Percentiles rank a stretch among this genome's conserved stretches.
Evolutionary conservation across 768 basidiomycete genomes (phyloP).

Genomic region (Clitopilus hobsonii): DNA sequence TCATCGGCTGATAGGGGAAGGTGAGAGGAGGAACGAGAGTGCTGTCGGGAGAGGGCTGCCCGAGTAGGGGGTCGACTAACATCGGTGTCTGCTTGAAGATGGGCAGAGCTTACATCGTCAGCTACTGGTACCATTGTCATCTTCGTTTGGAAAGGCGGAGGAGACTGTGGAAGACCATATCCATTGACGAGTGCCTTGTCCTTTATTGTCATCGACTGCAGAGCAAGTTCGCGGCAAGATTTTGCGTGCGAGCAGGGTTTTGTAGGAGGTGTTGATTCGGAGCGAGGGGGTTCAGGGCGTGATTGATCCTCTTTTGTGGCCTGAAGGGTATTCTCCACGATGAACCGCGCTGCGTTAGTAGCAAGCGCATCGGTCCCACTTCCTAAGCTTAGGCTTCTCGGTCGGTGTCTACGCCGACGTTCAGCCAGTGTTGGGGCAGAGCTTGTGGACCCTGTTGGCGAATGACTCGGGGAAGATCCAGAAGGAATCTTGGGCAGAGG

Average conservation of each 20-base stretch:
- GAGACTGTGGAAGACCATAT: constrained; percentile 8
- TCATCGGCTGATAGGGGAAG: background rate
- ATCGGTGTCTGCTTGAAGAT: background rate
- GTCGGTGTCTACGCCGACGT: constrained; percentile 9
- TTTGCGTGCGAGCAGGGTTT: background rate
- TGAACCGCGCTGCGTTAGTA: background rate
- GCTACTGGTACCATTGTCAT: background rate
- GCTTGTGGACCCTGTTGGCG: background rate
- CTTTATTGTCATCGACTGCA: background rate
- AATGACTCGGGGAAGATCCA: background rate
- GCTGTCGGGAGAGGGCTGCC: background rate
- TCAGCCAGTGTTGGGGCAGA: constrained; percentile 6
- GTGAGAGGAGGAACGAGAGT: constrained; percentile 4
- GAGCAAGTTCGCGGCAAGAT: background rate
- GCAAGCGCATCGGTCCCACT: background rate
- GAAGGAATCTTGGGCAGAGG: background rate
- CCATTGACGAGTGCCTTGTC: constrained; percentile 2
- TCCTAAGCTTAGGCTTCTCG: constrained; percentile 13
- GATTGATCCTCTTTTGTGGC: background rate
- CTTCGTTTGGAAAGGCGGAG: constrained; percentile 10
- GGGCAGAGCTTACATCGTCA: background rate
- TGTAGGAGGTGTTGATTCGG: background rate
- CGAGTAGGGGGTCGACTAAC: background rate
- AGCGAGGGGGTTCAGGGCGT: background rate
- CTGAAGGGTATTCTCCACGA: background rate